These are phyloP conservation scores for Cystobasidium sp. DNA, from an alignment of 1,284 basidiomycete species.

Conservation along the genomic window DNA sequence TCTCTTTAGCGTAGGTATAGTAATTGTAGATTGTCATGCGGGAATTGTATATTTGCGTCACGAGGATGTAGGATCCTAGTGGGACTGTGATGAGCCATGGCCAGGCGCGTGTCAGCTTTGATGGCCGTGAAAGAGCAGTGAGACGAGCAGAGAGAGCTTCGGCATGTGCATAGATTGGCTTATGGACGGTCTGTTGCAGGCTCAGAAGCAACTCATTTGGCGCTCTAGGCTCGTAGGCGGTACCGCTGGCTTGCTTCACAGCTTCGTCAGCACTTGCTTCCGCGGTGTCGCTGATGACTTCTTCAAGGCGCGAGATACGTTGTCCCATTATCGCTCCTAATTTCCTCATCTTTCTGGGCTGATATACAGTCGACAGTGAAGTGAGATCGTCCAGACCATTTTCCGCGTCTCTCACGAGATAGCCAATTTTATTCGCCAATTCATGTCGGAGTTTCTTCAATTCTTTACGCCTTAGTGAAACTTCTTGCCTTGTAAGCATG, in stretches of 20 bases:
- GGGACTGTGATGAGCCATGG: constrained; percentile 50
- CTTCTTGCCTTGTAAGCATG: constrained; percentile 51
- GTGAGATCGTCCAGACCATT: background rate
- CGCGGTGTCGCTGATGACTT: background rate
- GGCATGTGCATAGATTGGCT: constrained; percentile 41
- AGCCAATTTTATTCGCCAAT: constrained; percentile 49
- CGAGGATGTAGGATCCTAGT: constrained; percentile 35
- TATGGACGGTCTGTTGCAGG: constrained; percentile 44
- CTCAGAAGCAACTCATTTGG: constrained; percentile 45
- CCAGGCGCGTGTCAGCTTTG: constrained; percentile 48
- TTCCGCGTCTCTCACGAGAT: constrained; percentile 30
- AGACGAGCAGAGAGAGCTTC: background rate
- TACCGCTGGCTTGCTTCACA: background rate
- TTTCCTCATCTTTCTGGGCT: background rate
- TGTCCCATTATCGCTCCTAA: constrained; percentile 20
- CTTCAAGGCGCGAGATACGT: constrained; percentile 9
- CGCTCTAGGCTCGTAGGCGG: constrained; percentile 16
- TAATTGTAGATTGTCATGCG: constrained; percentile 60
- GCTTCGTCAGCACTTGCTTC: background rate
- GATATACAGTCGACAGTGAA: background rate
- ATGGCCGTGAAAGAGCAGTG: constrained; percentile 39
- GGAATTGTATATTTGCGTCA: constrained; percentile 46
- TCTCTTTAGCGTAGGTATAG: constrained; percentile 69
- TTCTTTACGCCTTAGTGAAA: constrained; percentile 43
- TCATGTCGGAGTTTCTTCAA: constrained; percentile 43